These are phyloP conservation scores for Xylaria scruposa DNA, from an alignment of 495 filamentous ascomycete species.

Conservation along the genomic window DNA sequence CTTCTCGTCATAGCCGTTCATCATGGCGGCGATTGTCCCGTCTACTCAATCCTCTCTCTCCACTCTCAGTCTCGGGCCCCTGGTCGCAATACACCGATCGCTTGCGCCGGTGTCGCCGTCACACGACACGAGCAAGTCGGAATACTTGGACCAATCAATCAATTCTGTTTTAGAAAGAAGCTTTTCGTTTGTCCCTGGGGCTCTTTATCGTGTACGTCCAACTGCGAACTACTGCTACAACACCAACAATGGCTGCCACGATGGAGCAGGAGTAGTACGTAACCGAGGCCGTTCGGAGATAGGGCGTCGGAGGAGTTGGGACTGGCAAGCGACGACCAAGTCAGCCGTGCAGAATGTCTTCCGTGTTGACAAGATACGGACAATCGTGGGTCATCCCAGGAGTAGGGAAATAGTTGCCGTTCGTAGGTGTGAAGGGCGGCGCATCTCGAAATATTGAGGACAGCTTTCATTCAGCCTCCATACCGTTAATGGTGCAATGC, in stretches of 20 bases:
- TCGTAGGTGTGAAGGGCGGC: neutral
- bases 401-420: neutral
- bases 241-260: neutral
- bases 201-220: neutral
- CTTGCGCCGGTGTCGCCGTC: constrained; percentile 19
- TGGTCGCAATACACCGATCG: neutral
- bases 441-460: constrained; percentile 21
- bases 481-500: constrained; percentile 7
- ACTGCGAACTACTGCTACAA: neutral
- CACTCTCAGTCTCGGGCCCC: neutral
- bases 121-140: neutral
- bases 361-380: neutral
- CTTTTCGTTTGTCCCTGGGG: neutral
- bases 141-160: constrained; percentile 3
- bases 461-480: constrained; percentile 32
- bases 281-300: neutral
- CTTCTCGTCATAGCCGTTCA: constrained; percentile 69
- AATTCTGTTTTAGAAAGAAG: neutral
- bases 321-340: neutral
- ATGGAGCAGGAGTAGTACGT: constrained; percentile 3
- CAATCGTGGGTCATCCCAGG: neutral
- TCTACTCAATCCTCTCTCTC: constrained; percentile 12
- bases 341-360: neutral
- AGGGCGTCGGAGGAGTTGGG: neutral
- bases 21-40: constrained; percentile 35